Evolutionary conservation across 208 protist species (phyloP).

Genomic region (Leishmania amazonensis): DNA sequence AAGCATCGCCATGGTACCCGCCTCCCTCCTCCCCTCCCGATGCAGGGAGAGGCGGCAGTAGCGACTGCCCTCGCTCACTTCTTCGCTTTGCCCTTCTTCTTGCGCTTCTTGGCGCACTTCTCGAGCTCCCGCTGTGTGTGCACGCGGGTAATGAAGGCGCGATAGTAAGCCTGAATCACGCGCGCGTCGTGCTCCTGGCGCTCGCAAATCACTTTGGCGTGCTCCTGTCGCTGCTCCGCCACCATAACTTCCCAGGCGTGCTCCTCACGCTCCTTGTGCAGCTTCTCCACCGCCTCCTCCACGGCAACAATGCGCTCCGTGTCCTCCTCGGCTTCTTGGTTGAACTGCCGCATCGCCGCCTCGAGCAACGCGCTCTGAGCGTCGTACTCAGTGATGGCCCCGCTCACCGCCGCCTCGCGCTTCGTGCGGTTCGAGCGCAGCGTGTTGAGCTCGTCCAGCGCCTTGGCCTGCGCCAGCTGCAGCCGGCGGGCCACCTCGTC

Average conservation of each 20-base stretch:
- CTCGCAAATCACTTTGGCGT: conserved; percentile 53
- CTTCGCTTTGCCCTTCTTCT: conserved; percentile 42
- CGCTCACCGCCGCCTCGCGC: conserved; percentile 82
- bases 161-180: conserved; percentile 89
- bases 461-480: conserved; percentile 35
- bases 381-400: conserved; percentile 87
- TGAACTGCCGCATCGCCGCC: conserved; percentile 52
- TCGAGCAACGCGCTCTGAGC: conserved; percentile 51
- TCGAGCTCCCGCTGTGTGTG: conserved; percentile 45
- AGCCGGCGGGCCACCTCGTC: conserved; percentile 46
- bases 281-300: conserved; percentile 59
- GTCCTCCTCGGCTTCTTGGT: conserved; percentile 77
- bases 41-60: neutral
- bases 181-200: conserved; percentile 47
- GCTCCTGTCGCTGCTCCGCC: conserved; percentile 66
- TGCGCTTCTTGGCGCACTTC: conserved; percentile 37
- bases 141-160: conserved; percentile 59
- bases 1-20: neutral
- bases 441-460: conserved; percentile 57
- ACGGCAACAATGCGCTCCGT: conserved; percentile 64
- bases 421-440: conserved; percentile 76
- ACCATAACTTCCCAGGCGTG: conserved; percentile 78
- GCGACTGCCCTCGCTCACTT: conserved; percentile 21
- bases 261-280: conserved; percentile 59
- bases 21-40: neutral